Base-by-base conservation (phyloP, 2,329 filamentous ascomycete genomes). In the Trichoderma polysporum region DNA sequence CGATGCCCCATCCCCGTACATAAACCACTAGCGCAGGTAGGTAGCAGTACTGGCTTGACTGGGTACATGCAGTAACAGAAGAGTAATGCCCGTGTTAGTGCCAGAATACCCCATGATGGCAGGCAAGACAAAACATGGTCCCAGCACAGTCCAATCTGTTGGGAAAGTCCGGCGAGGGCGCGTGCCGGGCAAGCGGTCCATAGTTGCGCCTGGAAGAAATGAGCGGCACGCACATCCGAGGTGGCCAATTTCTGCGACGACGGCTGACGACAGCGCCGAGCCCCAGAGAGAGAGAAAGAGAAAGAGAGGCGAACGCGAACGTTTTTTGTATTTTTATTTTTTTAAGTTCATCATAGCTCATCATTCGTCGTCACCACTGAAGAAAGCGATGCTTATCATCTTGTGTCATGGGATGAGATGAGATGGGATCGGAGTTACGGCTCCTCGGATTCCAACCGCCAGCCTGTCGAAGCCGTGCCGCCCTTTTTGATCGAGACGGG, bases 251-350 rank as follows among this genome's bases (percentile, higher is more conserved):
- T 47, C 57, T 49, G 33, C n/a, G 27, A 64, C 37, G 17, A 12
- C 61, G 29, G 62, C 53, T 61, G 64, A 54, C 57, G 64, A 61
- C 64, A 54, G n/a, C 64, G 64, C 57, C 56, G 57, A 60, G 63
- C 63, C 63, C 25, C 56, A 52, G 56, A 64, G 31, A 13, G 50
- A 50, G 37, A 17, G 7, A n/a, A 17, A 52, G 15, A 10, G 8
- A 10, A 12, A 31, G 31, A 53, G 25, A 53, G 27, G 25, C 50
- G 41, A 45, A 45, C 22, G 59, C 59, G 45, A 50, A 37, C 47
- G 31, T 41, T 60, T n/a, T n/a, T n/a, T 19, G 33, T 59, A 25
- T 22, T 15, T 37, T 37, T n/a, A 29, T 17, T 6, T 25, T 19
- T 15, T 35, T 13, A 37, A 29, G 7, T 19, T 25, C 37, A 39